Evolutionary conservation across 2,329 filamentous ascomycete genomes (phyloP), one percentile per base, ranked within the genome.

Genomic region (Fusarium newnesense): DNA sequence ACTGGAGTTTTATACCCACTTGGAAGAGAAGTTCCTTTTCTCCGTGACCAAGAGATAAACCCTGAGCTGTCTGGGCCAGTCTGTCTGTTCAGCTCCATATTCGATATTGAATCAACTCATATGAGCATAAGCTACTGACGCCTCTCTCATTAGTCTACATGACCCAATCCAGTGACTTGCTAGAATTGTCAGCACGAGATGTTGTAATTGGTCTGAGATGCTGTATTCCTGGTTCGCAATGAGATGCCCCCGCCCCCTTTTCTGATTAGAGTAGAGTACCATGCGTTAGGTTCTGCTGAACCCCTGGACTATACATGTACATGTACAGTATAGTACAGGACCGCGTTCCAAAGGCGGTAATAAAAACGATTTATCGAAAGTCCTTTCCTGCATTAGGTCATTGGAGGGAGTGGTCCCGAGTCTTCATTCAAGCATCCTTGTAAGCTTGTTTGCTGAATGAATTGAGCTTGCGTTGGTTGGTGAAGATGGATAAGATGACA

Each of bases 241-340:
- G 43, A 59, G 61, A 53, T 59, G 59, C 59, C 67, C 66, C 67
- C 52, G 59, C 67, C 67, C 67, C 67, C 57, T 70, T 69, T 69
- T 53, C 34, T 47, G 39, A 65, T 59, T 58, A 52, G 46, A 53
- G 30, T 47, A 52, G 26, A 53, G 39, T 16, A 4, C 50, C 21
- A 32, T 59, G 26, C 34, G 34, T 49, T 61, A 47, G 50, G 42
- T 40, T 63, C 49, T 37, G 67, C 34, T 26, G 21, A 47, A 40
- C 67, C 67, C 65, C 65, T 68, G 65, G 63, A 46, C 39, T 40
- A 28, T 32, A 46, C 62, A 37, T 37, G 39, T 21, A 39, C n/a
- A 24, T 24, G 24, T 24, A 24, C 24, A 24, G 24, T 24, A 24
- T 24, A 42, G 26, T 21, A 40, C 21, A 69, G 57, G n/a, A 64